Percentiles rank a stretch among this genome's conserved stretches.
Conservation (phyloP, 805 yeast genomes). For the Starmerella roubikii region DNA sequence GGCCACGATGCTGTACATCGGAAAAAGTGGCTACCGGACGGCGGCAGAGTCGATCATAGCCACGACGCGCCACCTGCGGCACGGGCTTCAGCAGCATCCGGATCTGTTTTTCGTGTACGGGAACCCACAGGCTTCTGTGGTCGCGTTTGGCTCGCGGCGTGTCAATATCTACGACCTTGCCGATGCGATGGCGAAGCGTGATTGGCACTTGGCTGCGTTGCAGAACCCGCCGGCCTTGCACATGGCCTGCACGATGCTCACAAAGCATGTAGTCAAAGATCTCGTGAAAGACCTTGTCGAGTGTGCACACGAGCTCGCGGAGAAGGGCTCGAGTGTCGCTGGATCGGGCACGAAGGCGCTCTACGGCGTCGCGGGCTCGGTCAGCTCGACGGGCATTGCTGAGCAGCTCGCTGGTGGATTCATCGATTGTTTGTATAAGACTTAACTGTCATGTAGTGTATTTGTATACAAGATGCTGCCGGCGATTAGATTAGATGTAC, state of each 20-base stretch:
- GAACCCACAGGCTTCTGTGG: slow-evolving; percentile 71
- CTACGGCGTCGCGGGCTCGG: slow-evolving; percentile 92
- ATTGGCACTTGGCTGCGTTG: slow-evolving; percentile 82
- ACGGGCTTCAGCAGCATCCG: slow-evolving; percentile 33
- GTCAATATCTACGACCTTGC: slow-evolving; percentile 64
- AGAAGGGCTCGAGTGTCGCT: slow-evolving; percentile 19
- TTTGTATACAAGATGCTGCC: too few species aligned
- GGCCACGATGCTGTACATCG: slow-evolving; percentile 78
- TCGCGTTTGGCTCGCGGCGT: slow-evolving; percentile 53
- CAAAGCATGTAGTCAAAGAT: slow-evolving; percentile 47
- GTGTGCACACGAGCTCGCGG: slow-evolving; percentile 33
- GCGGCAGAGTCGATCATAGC: slow-evolving; percentile 53
- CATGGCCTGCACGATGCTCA: slow-evolving; percentile 68
- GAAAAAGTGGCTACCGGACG: slow-evolving; percentile 65
- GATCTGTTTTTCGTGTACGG: slow-evolving; percentile 53
- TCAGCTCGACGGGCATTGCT: slow-evolving; percentile 70
- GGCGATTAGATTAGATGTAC: too few species aligned
- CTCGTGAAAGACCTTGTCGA: slow-evolving; percentile 40
- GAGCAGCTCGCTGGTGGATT: slow-evolving; percentile 68
- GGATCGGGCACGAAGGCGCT: slow-evolving; percentile 61
- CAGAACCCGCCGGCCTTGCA: slow-evolving; percentile 89
- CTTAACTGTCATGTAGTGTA: too few species aligned
- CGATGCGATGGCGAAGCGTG: slow-evolving; percentile 51
- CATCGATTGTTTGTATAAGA: slow-evolving; percentile 64
- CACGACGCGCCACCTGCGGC: slow-evolving; percentile 47